Conservation (phyloP, 352 stramenopile genomes). For the Globisporangium viniferum region DNA sequence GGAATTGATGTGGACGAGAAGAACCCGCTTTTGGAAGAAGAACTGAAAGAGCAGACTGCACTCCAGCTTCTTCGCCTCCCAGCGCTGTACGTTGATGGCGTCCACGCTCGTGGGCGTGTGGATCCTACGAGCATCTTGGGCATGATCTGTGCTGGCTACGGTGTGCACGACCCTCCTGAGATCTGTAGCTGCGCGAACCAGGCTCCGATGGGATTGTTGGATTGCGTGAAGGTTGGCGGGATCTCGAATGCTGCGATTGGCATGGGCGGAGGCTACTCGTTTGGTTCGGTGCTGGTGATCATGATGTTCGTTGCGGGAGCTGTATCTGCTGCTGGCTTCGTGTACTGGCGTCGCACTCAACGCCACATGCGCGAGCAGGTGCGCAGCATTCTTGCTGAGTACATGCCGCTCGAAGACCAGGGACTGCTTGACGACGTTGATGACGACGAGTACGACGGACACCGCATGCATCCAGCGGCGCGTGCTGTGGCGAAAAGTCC, state of each 20-base stretch:
- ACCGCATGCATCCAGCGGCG: conserved; percentile 63
- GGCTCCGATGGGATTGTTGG: conserved; percentile 47
- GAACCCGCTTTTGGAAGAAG: conserved; percentile 89
- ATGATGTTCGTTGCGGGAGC: conserved; percentile 77
- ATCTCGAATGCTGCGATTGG: conserved; percentile 56
- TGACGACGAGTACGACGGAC: conserved; percentile 54
- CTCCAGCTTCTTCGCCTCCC: conserved; percentile 91
- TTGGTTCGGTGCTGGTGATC: conserved; percentile 82
- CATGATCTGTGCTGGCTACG: conserved; percentile 86
- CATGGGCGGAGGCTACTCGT: conserved; percentile 63
- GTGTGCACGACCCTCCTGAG: conserved; percentile 72
- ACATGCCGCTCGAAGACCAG: conserved; percentile 95
- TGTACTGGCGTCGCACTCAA: conserved; percentile 91
- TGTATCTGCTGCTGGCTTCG: conserved; percentile 73
- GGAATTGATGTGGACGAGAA: conserved; percentile 81
- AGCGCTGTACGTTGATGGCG: conserved; percentile 93
- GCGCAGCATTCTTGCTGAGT: conserved; percentile 94
- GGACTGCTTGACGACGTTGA: conserved; percentile 60
- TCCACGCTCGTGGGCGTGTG: conserved; percentile 91
- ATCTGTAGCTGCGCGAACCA: conserved; percentile 78
- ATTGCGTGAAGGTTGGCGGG: conserved; percentile 72
- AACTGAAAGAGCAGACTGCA: conserved; percentile 88
- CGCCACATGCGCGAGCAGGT: conserved; percentile 95
- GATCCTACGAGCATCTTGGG: conserved; percentile 78
- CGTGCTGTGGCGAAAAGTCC: conserved; percentile 77